Percentiles rank a stretch among this genome's conserved stretches.
Conservation (phyloP, 306 rosid species). For the Neltuma alba region DNA sequence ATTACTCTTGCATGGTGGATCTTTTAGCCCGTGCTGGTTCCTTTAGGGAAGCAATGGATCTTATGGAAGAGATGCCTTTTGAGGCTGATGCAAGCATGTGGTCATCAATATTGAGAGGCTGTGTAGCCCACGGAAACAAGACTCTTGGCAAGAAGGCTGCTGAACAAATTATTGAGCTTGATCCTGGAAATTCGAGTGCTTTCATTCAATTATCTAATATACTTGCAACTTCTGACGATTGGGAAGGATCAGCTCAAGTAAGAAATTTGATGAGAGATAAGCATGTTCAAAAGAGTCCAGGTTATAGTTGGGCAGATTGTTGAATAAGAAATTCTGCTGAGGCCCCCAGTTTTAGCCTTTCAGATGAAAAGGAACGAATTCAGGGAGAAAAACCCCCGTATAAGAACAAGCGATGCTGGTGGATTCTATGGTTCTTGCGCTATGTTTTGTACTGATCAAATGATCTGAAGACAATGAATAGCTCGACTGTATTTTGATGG, state of each 20-base stretch:
- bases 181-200: constrained; percentile 66
- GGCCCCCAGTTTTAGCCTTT: neutral
- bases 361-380: neutral
- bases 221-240: constrained; percentile 66
- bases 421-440: too few relatives aligned
- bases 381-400: neutral
- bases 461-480: constrained; percentile 10
- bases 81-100: constrained; percentile 69
- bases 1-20: constrained; percentile 73
- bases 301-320: constrained; percentile 72
- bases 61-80: constrained; percentile 52
- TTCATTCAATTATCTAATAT: constrained; percentile 72
- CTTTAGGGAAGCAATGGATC: constrained; percentile 55
- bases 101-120: constrained; percentile 75
- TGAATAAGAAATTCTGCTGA: constrained; percentile 31
- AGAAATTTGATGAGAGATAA: constrained; percentile 60
- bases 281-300: constrained; percentile 56
- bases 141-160: constrained; percentile 52
- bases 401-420: neutral
- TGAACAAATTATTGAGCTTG: constrained; percentile 54
- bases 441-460: neutral
- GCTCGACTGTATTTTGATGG: neutral
- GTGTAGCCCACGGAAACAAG: constrained; percentile 61
- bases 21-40: constrained; percentile 71
- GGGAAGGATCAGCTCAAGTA: constrained; percentile 75